phyloP scores from a whole-genome alignment of 192 early-diverging fungal species.

The Coemansia sp. region DNA sequence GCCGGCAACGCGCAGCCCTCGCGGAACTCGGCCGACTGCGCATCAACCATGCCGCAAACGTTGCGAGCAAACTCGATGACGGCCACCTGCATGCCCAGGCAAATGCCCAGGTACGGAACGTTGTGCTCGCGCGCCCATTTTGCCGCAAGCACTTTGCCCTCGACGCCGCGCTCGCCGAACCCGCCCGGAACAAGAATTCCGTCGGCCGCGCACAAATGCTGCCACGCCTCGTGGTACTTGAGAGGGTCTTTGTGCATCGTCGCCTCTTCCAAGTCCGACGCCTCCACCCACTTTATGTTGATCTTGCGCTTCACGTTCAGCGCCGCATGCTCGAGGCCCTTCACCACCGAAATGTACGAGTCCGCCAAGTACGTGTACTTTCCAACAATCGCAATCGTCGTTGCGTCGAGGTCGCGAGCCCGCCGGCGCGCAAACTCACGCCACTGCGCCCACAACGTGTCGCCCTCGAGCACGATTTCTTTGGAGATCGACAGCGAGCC shows the following conservation, averaged over 20 bases:
- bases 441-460: conserved; percentile 81
- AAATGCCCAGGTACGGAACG: conserved; percentile 96
- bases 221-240: conserved; percentile 96
- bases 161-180: conserved; percentile 94
- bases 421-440: conserved; percentile 70
- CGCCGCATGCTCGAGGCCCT: conserved; percentile 92
- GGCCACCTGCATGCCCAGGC: conserved; percentile 95
- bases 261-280: conserved; percentile 79
- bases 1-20: conserved; percentile 67
- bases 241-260: conserved; percentile 75
- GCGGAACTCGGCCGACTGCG: conserved; percentile 85
- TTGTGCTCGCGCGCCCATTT: conserved; percentile 98
- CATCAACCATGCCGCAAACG: conserved; percentile 75
- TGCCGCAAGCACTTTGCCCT: conserved; percentile 91
- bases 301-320: conserved; percentile 85
- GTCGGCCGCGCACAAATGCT: conserved; percentile 77
- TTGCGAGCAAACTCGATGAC: conserved; percentile 97
- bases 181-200: conserved; percentile 98
- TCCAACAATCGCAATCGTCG: conserved; percentile 89
- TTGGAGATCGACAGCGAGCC: conserved; percentile 55
- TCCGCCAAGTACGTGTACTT: conserved; percentile 97
- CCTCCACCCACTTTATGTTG: conserved; percentile 89
- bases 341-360: conserved; percentile 95
- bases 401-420: conserved; percentile 74
- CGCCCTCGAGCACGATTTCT: conserved; percentile 57